Conservation (phyloP, 148 eudicot species). For the Linanthus parryae region DNA sequence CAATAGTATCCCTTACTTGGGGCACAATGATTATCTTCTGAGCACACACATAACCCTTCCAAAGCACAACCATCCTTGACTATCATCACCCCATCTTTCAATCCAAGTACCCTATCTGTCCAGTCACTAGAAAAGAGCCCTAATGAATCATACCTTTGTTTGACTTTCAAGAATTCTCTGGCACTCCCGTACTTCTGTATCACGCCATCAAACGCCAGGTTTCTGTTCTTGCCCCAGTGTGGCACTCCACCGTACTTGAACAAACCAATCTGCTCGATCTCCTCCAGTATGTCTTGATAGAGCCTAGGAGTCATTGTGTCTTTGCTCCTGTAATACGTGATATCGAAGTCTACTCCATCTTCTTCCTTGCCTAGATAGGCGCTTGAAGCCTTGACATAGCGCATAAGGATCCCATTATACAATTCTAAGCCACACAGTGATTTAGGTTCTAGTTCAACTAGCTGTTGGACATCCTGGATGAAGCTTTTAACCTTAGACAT, state of each 20-base stretch:
- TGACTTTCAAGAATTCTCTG: slow-evolving; percentile 40
- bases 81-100: slow-evolving; percentile 30
- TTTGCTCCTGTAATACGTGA: slow-evolving; percentile 67
- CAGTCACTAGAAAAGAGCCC: slow-evolving; percentile 73
- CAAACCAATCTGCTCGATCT: slow-evolving; percentile 72
- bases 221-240: slow-evolving; percentile 94
- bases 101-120: slow-evolving; percentile 66
- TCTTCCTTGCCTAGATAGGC: slow-evolving; percentile 78
- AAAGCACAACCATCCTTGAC: slow-evolving; percentile 61
- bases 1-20: slow-evolving; percentile 66
- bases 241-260: slow-evolving; percentile 73
- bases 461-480: slow-evolving; percentile 58
- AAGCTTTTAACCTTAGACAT: slow-evolving; percentile 49
- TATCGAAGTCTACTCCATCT: slow-evolving; percentile 72
- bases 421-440: slow-evolving; percentile 56
- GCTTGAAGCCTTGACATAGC: slow-evolving; percentile 65
- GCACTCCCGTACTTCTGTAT: slow-evolving; percentile 46
- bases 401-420: slow-evolving; percentile 68
- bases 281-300: slow-evolving; percentile 43
- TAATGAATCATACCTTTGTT: slow-evolving; percentile 55
- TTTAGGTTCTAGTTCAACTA: slow-evolving; percentile 41
- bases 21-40: slow-evolving; percentile 62
- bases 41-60: slow-evolving; percentile 82
- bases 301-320: slow-evolving; percentile 54
- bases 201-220: slow-evolving; percentile 49